Conservation (phyloP, 78 protist genomes). For the Pigoraptor vietnamica region DNA sequence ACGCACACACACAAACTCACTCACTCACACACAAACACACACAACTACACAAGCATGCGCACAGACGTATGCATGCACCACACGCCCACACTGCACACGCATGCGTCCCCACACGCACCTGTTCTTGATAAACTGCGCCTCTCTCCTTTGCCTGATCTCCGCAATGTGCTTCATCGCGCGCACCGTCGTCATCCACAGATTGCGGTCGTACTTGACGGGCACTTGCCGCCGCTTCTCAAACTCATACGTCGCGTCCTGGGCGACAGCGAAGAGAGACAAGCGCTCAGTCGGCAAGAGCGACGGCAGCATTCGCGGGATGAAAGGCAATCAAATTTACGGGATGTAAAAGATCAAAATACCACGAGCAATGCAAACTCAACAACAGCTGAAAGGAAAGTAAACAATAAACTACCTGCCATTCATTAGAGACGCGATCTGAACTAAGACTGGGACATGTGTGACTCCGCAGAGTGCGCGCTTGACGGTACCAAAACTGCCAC, state of each 20-base stretch:
- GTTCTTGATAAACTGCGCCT: conserved; percentile 54
- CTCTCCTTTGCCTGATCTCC: conserved; percentile 61
- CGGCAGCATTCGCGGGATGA: no score
- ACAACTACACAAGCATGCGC: neutral
- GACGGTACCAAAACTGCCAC: neutral
- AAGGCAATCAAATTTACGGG: no score
- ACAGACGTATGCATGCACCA: neutral
- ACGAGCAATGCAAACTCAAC: neutral
- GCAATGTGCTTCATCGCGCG: conserved; percentile 74
- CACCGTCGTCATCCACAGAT: conserved; percentile 63
- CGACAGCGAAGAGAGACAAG: neutral
- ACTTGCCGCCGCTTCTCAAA: conserved; percentile 92
- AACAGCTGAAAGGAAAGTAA: neutral
- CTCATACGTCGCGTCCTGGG: conserved; percentile 78
- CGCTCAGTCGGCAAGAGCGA: neutral
- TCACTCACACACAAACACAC: neutral
- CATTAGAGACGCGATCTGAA: no score
- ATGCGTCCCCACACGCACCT: conserved; percentile 21
- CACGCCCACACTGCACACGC: neutral
- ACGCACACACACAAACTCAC: neutral
- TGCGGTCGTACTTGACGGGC: conserved; percentile 92
- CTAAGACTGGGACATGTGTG: no score
- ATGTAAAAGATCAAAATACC: no score
- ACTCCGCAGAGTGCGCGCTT: no score
- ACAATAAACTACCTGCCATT: no score